Base-by-base conservation (phyloP, 257 asterid genomes). In the Lycium ferocissimum region DNA sequence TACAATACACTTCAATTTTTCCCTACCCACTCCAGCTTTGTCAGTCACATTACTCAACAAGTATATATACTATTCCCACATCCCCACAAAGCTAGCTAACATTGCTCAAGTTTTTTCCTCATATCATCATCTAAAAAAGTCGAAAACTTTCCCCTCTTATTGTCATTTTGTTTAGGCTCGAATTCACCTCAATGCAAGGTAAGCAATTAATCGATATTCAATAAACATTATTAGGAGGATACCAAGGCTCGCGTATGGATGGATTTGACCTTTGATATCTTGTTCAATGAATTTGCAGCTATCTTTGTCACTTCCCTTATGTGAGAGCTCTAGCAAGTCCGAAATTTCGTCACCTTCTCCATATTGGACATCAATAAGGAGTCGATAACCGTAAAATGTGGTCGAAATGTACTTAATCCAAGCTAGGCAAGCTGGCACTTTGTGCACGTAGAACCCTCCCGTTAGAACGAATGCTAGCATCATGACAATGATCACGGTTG, bases 391-490 rank as follows among this genome's bases (percentile, higher is more conserved):
- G 80, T 96, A 95, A 85, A 93, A 96, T 6, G 95, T 95, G 14
- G 94, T 88, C 13, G 98, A 94, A 7, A 89, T 81, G 80, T 95
- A 96, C 94, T 94, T 95, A 6, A 94, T 81, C 99, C 99, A 96
- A 10, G 93, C 85, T 88, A 96, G 79, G 73, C 92, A 95, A 0
- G 85, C 45, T 0, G 99, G 98, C 1, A 94, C 90, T 82, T 89
- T 93, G 89, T 93, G 98, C 87, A 96, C 98, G 1, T 95, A 95
- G 73, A 88, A 94, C 10, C 99, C 98, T 72, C 99, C 98, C 0
- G 97, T 93, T 49, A 96, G 81, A 9, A 96, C 97, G 7, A 91
- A 96, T 0, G 98, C 98, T 53, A 96, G 87, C 98, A 95, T 95
- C 2, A 91, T 91, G 40, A 96, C 96, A 0, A 98, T 94, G 22